Evolutionary conservation across 352 stramenopile species (phyloP).

Genomic region (Peronospora destructor): DNA sequence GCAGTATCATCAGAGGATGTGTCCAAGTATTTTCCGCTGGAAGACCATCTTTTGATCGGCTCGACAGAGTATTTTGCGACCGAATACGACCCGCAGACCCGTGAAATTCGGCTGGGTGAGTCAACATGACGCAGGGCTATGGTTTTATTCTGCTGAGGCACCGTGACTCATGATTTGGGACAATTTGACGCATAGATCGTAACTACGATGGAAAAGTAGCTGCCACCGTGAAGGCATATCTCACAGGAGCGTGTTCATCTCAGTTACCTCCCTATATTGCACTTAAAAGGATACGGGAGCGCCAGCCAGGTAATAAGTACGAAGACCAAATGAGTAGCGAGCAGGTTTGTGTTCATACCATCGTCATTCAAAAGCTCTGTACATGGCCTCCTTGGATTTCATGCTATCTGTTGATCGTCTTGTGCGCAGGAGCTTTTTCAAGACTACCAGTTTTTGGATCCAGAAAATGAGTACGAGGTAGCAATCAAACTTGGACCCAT

Average conservation of each 20-base stretch:
- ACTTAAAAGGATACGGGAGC: conserved; percentile 62
- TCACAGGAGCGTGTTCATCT: conserved; percentile 36
- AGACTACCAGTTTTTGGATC: conserved; percentile 79
- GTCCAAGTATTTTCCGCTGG: conserved; percentile 49
- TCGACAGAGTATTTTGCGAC: conserved; percentile 44
- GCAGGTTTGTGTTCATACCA: conserved; percentile 31
- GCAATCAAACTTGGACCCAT: conserved; percentile 68
- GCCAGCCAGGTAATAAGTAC: conserved; percentile 75
- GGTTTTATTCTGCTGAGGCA: neutral
- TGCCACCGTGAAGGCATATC: conserved; percentile 40
- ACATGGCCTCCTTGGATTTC: conserved; percentile 1
- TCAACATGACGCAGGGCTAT: neutral
- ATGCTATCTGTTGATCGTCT: conserved; percentile 5
- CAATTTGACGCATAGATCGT: conserved; percentile 37
- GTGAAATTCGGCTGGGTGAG: conserved; percentile 42
- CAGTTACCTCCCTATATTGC: conserved; percentile 51
- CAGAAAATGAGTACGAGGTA: conserved; percentile 68
- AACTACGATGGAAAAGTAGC: conserved; percentile 44
- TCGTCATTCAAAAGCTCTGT: neutral
- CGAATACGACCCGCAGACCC: conserved; percentile 35
- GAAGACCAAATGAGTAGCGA: conserved; percentile 73
- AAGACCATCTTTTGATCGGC: conserved; percentile 54
- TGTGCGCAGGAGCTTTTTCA: conserved; percentile 65
- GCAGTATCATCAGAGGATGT: conserved; percentile 43
- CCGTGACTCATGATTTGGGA: conserved; percentile 6